These are phyloP conservation scores for Datura wrightii DNA, from an alignment of 257 asterid species.

Conservation along the genomic window DNA sequence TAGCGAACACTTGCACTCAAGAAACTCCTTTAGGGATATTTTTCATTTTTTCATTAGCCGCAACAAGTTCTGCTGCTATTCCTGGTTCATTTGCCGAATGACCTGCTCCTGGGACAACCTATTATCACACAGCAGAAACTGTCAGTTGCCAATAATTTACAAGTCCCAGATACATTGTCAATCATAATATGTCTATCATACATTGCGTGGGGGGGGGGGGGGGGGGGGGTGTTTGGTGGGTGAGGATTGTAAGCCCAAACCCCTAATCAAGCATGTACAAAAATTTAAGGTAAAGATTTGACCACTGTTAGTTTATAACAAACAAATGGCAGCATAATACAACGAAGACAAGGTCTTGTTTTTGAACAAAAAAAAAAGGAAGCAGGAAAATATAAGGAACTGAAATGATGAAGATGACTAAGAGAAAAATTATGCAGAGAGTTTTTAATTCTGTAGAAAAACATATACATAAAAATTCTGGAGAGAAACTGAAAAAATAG, in stretches of 20 bases:
- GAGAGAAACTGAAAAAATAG: no score
- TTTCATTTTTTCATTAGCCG: constrained; percentile 84
- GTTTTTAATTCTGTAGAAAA: no score
- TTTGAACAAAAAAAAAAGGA: no score
- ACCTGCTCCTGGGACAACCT: constrained; percentile 91
- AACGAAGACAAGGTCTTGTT: no score
- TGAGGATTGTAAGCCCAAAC: not conserved
- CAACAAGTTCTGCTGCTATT: constrained; percentile 81
- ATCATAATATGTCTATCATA: not conserved
- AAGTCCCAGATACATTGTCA: not conserved
- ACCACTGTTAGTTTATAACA: no score
- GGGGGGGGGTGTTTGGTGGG: not conserved
- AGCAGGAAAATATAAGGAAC: no score
- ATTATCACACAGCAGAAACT: constrained; percentile 16
- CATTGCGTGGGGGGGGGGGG: not conserved
- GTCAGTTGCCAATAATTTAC: not conserved
- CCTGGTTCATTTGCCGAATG: constrained; percentile 95
- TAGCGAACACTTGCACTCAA: constrained; percentile 30
- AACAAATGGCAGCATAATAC: no score
- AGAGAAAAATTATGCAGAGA: no score
- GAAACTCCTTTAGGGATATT: constrained; percentile 38
- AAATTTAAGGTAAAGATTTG: not conserved
- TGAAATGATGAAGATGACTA: no score
- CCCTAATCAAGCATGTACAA: not conserved
- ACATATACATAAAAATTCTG: no score